phyloP scores from a whole-genome alignment of 805 yeast genomes.

The Yamadazyma phyllophila region DNA sequence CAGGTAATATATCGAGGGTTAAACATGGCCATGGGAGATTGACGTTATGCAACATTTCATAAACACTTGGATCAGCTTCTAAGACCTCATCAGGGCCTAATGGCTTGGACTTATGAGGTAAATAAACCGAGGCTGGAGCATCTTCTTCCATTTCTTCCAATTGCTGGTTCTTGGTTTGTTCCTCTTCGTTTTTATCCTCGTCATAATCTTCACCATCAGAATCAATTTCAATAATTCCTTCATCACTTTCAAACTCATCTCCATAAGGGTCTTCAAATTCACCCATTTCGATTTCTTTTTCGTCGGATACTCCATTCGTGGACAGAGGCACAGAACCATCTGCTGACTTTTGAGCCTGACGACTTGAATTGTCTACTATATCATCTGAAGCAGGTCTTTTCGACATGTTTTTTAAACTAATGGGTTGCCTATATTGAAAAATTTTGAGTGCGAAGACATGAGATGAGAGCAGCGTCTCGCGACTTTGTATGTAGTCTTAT shows the following conservation, averaged over 20 bases:
- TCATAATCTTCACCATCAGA: constrained; percentile 39
- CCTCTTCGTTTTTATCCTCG: constrained; percentile 24
- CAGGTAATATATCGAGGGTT: constrained; percentile 87
- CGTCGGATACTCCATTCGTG: constrained; percentile 23
- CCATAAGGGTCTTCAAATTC: constrained; percentile 88
- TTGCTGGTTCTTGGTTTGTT: constrained; percentile 29
- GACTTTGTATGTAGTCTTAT: constrained; percentile 1
- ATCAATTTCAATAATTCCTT: constrained; percentile 81
- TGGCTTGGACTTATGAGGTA: constrained; percentile 87
- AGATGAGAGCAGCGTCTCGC: constrained; percentile 2
- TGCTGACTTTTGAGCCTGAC: constrained; percentile 34
- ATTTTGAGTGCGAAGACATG: constrained; percentile 3
- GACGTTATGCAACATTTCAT: constrained; percentile 93
- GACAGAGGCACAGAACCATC: constrained; percentile 41
- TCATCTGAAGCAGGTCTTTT: constrained; percentile 48
- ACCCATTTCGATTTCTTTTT: constrained; percentile 61
- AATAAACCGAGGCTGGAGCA: constrained; percentile 49
- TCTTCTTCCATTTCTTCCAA: constrained; percentile 35
- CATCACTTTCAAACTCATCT: constrained; percentile 90
- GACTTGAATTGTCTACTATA: constrained; percentile 15
- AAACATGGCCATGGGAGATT: constrained; percentile 97
- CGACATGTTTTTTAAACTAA: constrained; percentile 34
- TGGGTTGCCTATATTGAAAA: not conserved
- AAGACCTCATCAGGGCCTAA: constrained; percentile 93
- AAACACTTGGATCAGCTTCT: constrained; percentile 94